Evolutionary conservation across 805 yeast species (phyloP).

Genomic region (Torulaspora delbrueckii): DNA sequence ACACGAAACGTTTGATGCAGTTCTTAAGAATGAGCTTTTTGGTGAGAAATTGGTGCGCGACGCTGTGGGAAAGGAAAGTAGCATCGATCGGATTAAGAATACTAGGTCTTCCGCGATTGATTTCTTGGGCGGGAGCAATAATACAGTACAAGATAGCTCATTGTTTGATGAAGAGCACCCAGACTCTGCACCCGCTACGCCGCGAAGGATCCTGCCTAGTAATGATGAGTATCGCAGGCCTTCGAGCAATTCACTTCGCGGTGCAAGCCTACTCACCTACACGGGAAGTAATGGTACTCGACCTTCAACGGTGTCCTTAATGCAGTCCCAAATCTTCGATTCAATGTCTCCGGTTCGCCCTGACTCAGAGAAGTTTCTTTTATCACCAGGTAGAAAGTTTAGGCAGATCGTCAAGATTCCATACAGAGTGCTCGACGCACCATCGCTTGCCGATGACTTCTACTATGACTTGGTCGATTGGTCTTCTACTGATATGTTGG

Average conservation of each 20-base stretch:
- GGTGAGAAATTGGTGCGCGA: constrained; percentile 71
- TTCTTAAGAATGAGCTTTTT: constrained; percentile 82
- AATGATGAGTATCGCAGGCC: constrained; percentile 22
- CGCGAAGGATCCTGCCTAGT: constrained; percentile 28
- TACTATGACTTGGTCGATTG: constrained; percentile 90
- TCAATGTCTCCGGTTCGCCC: constrained; percentile 83
- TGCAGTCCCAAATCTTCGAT: constrained; percentile 58
- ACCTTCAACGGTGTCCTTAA: constrained; percentile 55
- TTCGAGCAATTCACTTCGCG: constrained; percentile 29
- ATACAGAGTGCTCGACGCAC: constrained; percentile 91
- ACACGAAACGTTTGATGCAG: constrained; percentile 77
- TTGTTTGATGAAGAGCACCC: constrained; percentile 10
- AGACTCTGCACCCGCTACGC: constrained; percentile 34
- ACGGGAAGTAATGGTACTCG: constrained; percentile 64
- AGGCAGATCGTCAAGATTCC: constrained; percentile 82
- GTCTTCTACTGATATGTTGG: constrained; percentile 85
- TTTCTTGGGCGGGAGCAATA: constrained; percentile 5
- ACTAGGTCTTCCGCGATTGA: constrained; percentile 30
- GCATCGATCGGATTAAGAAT: constrained; percentile 30
- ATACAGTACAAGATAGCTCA: constrained; percentile 11
- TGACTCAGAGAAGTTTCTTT: constrained; percentile 72
- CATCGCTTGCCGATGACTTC: constrained; percentile 89
- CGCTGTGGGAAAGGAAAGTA: constrained; percentile 30
- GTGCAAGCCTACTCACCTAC: constrained; percentile 65
- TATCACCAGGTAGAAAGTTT: constrained; percentile 77